phyloP scores from a whole-genome alignment of 2,329 filamentous ascomycete species.

The Coniochaeta hoffmannii region DNA sequence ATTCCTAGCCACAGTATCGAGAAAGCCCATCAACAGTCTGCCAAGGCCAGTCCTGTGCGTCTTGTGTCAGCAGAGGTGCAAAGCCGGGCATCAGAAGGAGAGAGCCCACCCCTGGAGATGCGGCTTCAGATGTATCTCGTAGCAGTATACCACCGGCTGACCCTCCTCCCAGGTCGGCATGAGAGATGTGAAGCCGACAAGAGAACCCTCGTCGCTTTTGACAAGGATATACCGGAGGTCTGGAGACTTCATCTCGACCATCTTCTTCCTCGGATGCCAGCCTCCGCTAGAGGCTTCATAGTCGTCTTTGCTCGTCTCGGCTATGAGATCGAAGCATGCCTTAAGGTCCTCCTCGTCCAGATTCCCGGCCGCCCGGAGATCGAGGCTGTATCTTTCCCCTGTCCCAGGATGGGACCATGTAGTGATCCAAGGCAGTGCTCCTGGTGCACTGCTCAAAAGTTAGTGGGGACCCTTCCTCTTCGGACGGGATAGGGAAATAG shows the following conservation, averaged over 20 bases:
- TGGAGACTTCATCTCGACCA: constrained; percentile 58
- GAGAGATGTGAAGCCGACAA: constrained; percentile 56
- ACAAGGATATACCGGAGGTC: constrained; percentile 65
- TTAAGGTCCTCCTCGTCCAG: constrained; percentile 37
- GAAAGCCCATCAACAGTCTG: constrained; percentile 47
- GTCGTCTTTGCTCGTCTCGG: constrained; percentile 54
- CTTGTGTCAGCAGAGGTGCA: not conserved
- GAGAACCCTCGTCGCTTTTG: constrained; percentile 21
- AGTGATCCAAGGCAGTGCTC: constrained; percentile 15
- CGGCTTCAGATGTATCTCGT: constrained; percentile 64
- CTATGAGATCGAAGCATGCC: constrained; percentile 49
- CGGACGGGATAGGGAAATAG: not conserved
- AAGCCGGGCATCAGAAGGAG: not conserved
- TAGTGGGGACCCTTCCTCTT: constrained; percentile 2
- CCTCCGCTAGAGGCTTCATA: constrained; percentile 56
- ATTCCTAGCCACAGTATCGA: constrained; percentile 43
- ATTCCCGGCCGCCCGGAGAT: constrained; percentile 30
- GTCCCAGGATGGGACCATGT: constrained; percentile 46
- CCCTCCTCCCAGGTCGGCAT: constrained; percentile 65
- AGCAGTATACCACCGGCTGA: constrained; percentile 65
- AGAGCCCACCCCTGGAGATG: constrained; percentile 44
- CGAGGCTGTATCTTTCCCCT: constrained; percentile 31
- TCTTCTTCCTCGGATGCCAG: constrained; percentile 57
- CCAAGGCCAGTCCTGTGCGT: constrained; percentile 53
- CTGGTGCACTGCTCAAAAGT: not conserved